Evolutionary conservation across 176 grass and related monocot genomes (phyloP).

Genomic region (Oryza rufipogon): DNA sequence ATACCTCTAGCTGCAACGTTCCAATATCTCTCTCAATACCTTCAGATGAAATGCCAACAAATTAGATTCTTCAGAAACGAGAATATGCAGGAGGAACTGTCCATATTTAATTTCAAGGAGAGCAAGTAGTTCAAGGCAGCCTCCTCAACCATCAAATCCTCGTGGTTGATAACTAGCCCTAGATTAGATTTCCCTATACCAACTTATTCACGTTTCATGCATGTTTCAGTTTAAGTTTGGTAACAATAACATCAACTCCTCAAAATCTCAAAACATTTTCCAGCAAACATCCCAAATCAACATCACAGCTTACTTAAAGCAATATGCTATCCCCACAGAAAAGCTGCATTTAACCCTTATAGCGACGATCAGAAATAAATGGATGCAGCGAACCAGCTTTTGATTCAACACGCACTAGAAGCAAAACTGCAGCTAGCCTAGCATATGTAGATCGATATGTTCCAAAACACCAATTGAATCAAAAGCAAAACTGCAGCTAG

Average conservation of each 20-base stretch:
- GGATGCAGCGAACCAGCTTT: slow-evolving; percentile 2
- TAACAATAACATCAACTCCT: background rate
- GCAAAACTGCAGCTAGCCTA: slow-evolving; percentile 12
- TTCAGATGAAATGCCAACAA: slow-evolving; percentile 37
- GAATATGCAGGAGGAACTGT: background rate
- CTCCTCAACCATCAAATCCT: background rate
- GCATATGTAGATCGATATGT: slow-evolving; percentile 1
- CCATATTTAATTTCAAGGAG: background rate
- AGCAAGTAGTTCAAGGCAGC: background rate
- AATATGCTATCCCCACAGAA: background rate
- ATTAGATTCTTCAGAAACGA: background rate
- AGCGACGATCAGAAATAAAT: slow-evolving; percentile 9
- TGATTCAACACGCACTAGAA: slow-evolving; percentile 13
- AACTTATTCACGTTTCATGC: background rate
- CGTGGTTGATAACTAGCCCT: background rate
- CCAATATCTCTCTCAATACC: slow-evolving; percentile 87
- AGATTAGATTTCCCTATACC: background rate
- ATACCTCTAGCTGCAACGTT: slow-evolving; percentile 82
- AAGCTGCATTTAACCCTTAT: background rate
- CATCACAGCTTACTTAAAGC: background rate
- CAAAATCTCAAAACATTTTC: slow-evolving; percentile 1
- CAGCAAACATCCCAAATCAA: slow-evolving; percentile 28
- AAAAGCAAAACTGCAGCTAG: slow-evolving; percentile 20
- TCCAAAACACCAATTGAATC: background rate
- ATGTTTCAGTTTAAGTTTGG: slow-evolving; percentile 2